Evolutionary conservation across 2,329 filamentous ascomycete genomes (phyloP), one percentile per base, ranked within the genome.

Genomic region (Claviceps arundinis): DNA sequence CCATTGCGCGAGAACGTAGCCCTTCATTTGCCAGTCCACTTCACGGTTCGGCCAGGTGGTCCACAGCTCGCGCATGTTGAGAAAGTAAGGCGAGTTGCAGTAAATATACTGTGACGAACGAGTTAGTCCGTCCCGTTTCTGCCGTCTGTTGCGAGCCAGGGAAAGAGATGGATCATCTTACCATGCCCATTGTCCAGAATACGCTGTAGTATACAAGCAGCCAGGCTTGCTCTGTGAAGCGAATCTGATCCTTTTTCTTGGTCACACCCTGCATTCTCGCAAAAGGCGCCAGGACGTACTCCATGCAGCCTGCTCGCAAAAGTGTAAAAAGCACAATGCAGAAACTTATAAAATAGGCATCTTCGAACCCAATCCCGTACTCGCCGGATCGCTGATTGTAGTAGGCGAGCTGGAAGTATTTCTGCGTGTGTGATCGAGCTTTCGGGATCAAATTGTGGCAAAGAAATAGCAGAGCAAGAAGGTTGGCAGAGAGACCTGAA

Each of bases 201-300:
- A 84, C 72, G 46, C 72, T 72, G 67, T 91, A 91, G 71, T 96
- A 97, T 45, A 93, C 68, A 52, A 94, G 71, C 64, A 95, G 75
- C 88, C 91, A 97, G 47, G 84, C 88, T 71, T 98, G 93, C 71
- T 98, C 93, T 56, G 89, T 89, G 70, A 97, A 95, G 54, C 93
- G 80, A 48, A 87, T 80, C 54, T 85, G 73, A 47, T 82, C 81
- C 71, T 95, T 96, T 64, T 74, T 76, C 63, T 84, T 87, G 60
- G 77, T 76, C 60, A 96, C 79, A 38, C 91, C 91, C 56, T 78
- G 76, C 47, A 74, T 71, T 57, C 80, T 82, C 44, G 86, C 90
- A 52, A 94, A 69, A 6, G 91, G 93, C 19, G 81, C 81, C 50
- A 97, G 76, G 13, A 94, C 62, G 70, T 95, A 93, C 65, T 96